These are phyloP conservation scores for Coprinopsis strossmayeri DNA, from an alignment of 768 basidiomycete genomes.

Conservation along the genomic window DNA sequence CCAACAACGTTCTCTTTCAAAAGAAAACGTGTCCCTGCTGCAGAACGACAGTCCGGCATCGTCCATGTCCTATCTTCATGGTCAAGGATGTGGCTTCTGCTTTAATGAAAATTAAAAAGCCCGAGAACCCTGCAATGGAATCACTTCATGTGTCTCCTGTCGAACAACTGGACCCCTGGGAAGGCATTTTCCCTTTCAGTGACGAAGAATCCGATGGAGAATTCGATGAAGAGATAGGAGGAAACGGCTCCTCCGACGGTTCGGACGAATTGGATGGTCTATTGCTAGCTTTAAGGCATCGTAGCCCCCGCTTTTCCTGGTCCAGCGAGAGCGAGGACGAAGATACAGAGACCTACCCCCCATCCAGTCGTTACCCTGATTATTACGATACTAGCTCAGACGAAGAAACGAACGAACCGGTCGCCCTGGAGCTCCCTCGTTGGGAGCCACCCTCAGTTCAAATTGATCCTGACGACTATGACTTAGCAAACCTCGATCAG, in stretches of 20 bases:
- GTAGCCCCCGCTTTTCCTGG: background rate
- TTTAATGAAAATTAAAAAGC: slow-evolving; percentile 29
- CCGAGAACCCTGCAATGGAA: slow-evolving; percentile 25
- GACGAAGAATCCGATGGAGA: slow-evolving; percentile 20
- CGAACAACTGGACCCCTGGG: slow-evolving; percentile 81
- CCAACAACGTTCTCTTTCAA: slow-evolving; percentile 45
- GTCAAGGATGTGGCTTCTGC: slow-evolving; percentile 53
- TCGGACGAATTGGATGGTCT: slow-evolving; percentile 28
- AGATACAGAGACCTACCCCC: slow-evolving; percentile 28
- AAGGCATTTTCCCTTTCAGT: slow-evolving; percentile 53
- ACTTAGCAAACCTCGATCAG: slow-evolving; percentile 21
- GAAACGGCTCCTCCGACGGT: slow-evolving; percentile 21
- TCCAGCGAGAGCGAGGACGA: slow-evolving; percentile 23
- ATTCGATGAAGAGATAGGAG: slow-evolving; percentile 31
- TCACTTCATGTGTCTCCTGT: too few relatives aligned
- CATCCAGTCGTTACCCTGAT: slow-evolving; percentile 10
- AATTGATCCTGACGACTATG: slow-evolving; percentile 18
- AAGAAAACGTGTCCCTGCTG: slow-evolving; percentile 72
- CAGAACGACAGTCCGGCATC: slow-evolving; percentile 45
- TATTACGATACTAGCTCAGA: slow-evolving; percentile 10
- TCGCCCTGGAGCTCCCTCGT: slow-evolving; percentile 26
- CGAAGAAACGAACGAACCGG: background rate
- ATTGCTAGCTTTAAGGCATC: slow-evolving; percentile 2
- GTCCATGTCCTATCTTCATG: slow-evolving; percentile 65
- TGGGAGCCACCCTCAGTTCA: slow-evolving; percentile 53